phyloP scores from a whole-genome alignment of 2,329 filamentous ascomycete species.

The Aspergillus piperis region DNA sequence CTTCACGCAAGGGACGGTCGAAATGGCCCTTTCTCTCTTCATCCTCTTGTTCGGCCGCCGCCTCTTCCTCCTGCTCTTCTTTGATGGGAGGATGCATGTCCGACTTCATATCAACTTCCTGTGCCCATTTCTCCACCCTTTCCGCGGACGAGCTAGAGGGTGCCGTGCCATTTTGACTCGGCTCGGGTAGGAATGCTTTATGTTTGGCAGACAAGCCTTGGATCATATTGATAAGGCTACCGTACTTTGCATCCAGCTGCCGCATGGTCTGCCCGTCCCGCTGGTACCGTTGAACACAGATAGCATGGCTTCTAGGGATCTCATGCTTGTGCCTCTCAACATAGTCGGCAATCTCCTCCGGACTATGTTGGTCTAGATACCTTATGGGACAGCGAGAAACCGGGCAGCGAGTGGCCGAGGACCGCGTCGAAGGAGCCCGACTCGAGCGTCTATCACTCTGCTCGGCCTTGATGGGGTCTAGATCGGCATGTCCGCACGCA shows the following conservation, averaged over 20 bases:
- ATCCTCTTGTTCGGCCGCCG: conserved; percentile 45
- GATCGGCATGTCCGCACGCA: conserved; percentile 55
- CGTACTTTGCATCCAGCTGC: conserved; percentile 92
- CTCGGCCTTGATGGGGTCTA: conserved; percentile 59
- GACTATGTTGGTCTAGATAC: conserved; percentile 86
- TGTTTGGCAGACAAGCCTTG: conserved; percentile 85
- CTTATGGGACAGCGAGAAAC: conserved; percentile 82
- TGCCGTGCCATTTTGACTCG: conserved; percentile 31
- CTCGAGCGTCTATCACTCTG: conserved; percentile 48
- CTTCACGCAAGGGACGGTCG: conserved; percentile 80
- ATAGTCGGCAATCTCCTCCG: conserved; percentile 89
- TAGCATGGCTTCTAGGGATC: conserved; percentile 86
- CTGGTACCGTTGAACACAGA: conserved; percentile 88
- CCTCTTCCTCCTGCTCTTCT: conserved; percentile 41
- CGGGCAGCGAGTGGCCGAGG: conserved; percentile 65
- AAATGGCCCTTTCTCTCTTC: conserved; percentile 72
- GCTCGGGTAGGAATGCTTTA: conserved; percentile 75
- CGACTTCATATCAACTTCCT: conserved; percentile 66
- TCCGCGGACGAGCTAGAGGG: conserved; percentile 58
- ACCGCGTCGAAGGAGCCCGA: conserved; percentile 40
- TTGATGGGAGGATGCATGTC: conserved; percentile 41
- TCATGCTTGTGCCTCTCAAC: conserved; percentile 96
- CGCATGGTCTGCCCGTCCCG: conserved; percentile 81
- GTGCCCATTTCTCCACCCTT: conserved; percentile 83
- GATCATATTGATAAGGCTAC: conserved; percentile 90